Evolutionary conservation across 2,329 filamentous ascomycete genomes (phyloP), one percentile per base, ranked within the genome.

Genomic region (Byssothecium circinans): DNA sequence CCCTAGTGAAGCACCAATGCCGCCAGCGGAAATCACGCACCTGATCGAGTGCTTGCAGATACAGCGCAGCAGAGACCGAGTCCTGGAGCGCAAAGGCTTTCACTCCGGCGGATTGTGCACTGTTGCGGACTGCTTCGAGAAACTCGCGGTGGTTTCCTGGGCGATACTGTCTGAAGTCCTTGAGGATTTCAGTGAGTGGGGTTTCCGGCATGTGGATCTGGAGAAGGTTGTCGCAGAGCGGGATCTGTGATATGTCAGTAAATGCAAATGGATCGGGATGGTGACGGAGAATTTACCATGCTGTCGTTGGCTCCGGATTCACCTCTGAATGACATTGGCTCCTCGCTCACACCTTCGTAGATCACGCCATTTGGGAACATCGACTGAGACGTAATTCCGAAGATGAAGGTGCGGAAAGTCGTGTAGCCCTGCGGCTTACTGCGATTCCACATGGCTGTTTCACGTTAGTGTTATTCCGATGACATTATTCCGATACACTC

Each of bases 291-390:
- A 2, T 23, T 45, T 71, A 83, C 81, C 79, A 97, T 96, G 74
- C 86, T 88, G 75, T 97, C 92, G 68, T 96, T 96, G 57, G 92
- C 92, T 35, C 92, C 92, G 41, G 86, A 91, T 75, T 96, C 92
- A 58, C 92, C 92, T 25, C 92, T 86, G 81, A 96, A 96, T 46
- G 81, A 86, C 69, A 90, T 75, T 3, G 88, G 87, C 66, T 88
- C 77, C 50, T 87, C 83, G 56, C 86, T 86, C 51, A 92, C 82
- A 8, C 90, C 91, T 68, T 95, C 87, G 69, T 96, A 96, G 38
- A 95, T 74, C 7, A 96, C 92, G 8, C 92, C 92, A 54, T 91
- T 78, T 8, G 91, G 91, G 72, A 96, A 96, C 91, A 96, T 96
- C 62, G 84, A 86, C 73, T 96, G 91, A 39, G 83, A 87, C 1